Conservation (phyloP, 2,329 filamentous ascomycete genomes). For the Colletotrichum falcatum region DNA sequence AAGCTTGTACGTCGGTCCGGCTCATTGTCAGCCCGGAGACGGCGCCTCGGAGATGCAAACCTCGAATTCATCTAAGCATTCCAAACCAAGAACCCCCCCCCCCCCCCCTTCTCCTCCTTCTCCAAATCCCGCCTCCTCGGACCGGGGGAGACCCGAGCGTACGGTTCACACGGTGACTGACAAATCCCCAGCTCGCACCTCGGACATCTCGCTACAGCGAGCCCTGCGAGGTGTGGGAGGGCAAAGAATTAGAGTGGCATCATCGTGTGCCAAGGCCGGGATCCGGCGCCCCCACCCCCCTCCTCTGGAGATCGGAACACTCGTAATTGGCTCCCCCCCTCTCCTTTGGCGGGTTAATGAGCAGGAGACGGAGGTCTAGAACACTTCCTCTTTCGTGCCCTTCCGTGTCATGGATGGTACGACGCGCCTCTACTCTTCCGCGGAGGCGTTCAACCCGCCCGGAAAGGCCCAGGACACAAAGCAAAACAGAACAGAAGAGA, state of each 20-base stretch:
- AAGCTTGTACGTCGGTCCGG: background rate
- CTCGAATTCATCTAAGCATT: too few relatives aligned
- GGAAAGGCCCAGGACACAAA: background rate
- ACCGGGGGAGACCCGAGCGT: background rate
- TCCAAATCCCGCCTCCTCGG: background rate
- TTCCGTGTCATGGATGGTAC: background rate
- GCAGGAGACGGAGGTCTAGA: background rate
- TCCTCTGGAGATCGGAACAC: background rate
- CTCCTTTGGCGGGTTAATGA: background rate
- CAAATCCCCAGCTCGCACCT: conserved; percentile 2
- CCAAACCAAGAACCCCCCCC: background rate
- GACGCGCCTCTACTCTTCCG: background rate
- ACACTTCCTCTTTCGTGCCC: background rate
- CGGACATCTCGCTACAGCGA: conserved; percentile 23
- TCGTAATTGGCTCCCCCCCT: background rate
- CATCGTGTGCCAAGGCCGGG: conserved; percentile 23
- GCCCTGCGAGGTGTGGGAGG: background rate
- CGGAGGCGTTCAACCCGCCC: background rate
- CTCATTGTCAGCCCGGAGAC: background rate
- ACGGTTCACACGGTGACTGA: background rate
- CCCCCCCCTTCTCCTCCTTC: background rate
- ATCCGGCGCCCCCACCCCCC: background rate
- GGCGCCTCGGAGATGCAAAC: background rate
- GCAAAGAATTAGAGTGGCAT: background rate
- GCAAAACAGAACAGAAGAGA: too few relatives aligned